These are phyloP conservation scores for Triticum dicoccoides DNA, from an alignment of 176 grass and related monocot species.

Conservation along the genomic window DNA sequence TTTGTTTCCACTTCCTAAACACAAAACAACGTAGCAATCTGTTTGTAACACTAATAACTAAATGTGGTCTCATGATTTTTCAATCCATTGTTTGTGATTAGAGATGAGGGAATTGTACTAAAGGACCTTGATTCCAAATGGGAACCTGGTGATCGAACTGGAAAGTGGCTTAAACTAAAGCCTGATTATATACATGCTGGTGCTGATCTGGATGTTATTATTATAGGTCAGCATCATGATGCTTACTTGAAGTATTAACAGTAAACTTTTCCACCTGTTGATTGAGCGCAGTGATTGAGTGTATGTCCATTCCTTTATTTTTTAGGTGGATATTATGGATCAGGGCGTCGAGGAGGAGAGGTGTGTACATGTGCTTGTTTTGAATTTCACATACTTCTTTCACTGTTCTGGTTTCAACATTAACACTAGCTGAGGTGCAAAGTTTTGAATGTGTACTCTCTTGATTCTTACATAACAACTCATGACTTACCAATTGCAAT, in stretches of 20 bases:
- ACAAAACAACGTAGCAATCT: not conserved
- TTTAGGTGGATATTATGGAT: conserved; percentile 94
- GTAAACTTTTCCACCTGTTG: conserved; percentile 17
- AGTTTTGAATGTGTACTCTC: not conserved
- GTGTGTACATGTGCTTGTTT: conserved; percentile 36
- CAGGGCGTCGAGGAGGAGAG: conserved; percentile 87
- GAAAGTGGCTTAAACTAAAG: conserved; percentile 97
- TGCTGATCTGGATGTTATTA: conserved; percentile 91
- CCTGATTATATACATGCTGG: conserved; percentile 94
- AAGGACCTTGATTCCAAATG: conserved; percentile 96
- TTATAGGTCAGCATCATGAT: conserved; percentile 70
- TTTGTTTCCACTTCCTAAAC: conserved; percentile 27
- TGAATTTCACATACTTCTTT: not conserved
- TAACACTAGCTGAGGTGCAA: not conserved
- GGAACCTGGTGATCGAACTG: conserved; percentile 87
- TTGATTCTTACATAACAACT: conserved; percentile 11
- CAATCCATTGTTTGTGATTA: conserved; percentile 32
- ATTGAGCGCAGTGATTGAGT: conserved; percentile 25
- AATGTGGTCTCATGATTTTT: conserved; percentile 7
- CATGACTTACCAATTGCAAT: not conserved
- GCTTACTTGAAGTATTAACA: conserved; percentile 2
- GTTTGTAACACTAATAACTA: conserved; percentile 15
- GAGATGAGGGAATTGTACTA: conserved; percentile 89
- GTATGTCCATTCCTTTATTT: conserved; percentile 15
- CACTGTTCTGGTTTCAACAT: conserved; percentile 9